These are phyloP conservation scores for Pyronema domesticum DNA, from an alignment of 495 filamentous ascomycete species.

Conservation along the genomic window DNA sequence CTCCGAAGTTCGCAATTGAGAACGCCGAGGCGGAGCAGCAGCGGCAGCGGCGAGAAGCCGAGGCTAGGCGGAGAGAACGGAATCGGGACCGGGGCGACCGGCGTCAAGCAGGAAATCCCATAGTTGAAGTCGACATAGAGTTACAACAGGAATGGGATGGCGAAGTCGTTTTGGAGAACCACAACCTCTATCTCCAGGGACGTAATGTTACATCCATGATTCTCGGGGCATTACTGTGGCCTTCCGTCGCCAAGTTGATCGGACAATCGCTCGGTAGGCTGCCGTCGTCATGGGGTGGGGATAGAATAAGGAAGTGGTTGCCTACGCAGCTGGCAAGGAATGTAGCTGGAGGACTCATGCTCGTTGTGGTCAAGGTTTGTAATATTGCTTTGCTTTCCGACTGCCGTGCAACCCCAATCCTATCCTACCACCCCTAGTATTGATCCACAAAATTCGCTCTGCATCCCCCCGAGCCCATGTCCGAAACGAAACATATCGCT, in stretches of 20 bases:
- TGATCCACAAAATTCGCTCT: not conserved
- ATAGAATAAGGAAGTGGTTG: constrained; percentile 20
- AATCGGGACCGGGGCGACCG: not conserved
- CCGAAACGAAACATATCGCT: no score
- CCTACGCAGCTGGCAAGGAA: constrained; percentile 21
- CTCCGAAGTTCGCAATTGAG: constrained; percentile 20
- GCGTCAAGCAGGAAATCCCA: not conserved
- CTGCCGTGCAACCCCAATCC: no score
- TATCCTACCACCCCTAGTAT: not conserved
- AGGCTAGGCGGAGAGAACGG: not conserved
- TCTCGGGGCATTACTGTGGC: constrained; percentile 22
- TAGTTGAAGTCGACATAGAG: constrained; percentile 1
- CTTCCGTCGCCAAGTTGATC: constrained; percentile 20
- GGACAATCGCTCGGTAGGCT: constrained; percentile 21
- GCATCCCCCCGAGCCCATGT: not conserved
- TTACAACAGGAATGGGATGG: constrained; percentile 15
- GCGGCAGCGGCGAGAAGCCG: not conserved
- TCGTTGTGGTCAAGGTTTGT: constrained; percentile 25
- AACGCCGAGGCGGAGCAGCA: constrained; percentile 5
- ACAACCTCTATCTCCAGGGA: constrained; percentile 24
- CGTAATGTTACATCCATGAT: constrained; percentile 25
- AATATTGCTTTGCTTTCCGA: no score
- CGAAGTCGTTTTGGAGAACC: constrained; percentile 23
- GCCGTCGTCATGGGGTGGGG: constrained; percentile 21
- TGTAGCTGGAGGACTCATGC: constrained; percentile 23